Evolutionary conservation across 2,329 filamentous ascomycete genomes (phyloP), one percentile per base, ranked within the genome.

Genomic region (Aurifilum marmelostoma): DNA sequence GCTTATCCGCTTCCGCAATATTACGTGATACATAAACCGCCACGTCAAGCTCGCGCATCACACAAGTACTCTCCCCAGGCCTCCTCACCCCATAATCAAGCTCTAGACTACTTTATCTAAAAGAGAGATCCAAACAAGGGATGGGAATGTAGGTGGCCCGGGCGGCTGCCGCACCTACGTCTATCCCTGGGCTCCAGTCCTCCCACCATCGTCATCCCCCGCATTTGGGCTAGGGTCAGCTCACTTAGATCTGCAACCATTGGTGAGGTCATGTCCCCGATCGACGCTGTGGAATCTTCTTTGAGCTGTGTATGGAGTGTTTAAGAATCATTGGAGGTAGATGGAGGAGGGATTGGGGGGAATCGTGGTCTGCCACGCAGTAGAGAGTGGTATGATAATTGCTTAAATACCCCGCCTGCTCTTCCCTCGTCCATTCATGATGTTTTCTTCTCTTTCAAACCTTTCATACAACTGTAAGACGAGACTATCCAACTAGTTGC

Each of bases 191-290:
- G 29, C 29, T n/a, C n/a, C 43, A 47, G 18, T n/a, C 61, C 41
- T 63, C 47, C 61, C 16, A 50, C 32, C 39, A n/a, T 47, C 61
- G 41, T 63, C 61, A 63, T 63, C 61, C 41, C 56, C 61, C 61
- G 61, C 61, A 63, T 63, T 18, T 29, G 39, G 61, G 61, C 39
- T 63, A 47, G 61, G 59, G 32, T 43, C 37, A 62, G 34, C 34
- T 62, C 24, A 24, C 18, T 39, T 47, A 21, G 27, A 32, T 24
- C 27, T 50, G 41, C 39, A 1, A n/a, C 34, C 37, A 63, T 63
- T 63, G 61, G 61, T 63, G 61, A 63, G 61, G 61, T 63, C 61
- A 63, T 47, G 27, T 47, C 43, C 41, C 41, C 41, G 61, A 63
- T 34, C 61, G 50, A 63, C 39, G 39, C 24, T 47, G 39, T 63